These are phyloP conservation scores for Cercospora zeae-maydis DNA, from an alignment of 2,329 filamentous ascomycete genomes.

Conservation along the genomic window DNA sequence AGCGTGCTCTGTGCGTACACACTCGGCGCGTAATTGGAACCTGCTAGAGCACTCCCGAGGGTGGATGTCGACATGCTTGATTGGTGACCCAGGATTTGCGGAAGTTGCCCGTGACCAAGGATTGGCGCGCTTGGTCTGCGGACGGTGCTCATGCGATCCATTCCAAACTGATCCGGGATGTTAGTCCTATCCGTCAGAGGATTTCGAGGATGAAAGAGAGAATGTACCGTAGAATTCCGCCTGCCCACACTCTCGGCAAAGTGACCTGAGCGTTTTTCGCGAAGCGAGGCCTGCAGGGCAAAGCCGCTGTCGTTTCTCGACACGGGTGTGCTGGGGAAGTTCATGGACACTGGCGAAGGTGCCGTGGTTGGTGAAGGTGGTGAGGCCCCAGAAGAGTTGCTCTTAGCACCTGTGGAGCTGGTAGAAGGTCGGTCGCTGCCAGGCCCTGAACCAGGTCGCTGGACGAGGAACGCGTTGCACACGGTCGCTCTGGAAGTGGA, in stretches of 20 bases:
- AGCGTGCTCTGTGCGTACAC: constrained; percentile 83
- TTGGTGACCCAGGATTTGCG: constrained; percentile 58
- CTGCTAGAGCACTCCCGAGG: constrained; percentile 40
- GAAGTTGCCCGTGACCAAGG: constrained; percentile 9
- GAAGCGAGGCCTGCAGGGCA: constrained; percentile 75
- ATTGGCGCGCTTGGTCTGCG: constrained; percentile 63
- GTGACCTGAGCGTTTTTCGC: constrained; percentile 91
- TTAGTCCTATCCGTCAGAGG: constrained; percentile 34
- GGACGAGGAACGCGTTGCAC: constrained; percentile 86
- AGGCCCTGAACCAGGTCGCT: constrained; percentile 61
- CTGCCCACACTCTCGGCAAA: constrained; percentile 64
- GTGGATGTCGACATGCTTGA: constrained; percentile 66
- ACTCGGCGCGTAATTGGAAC: constrained; percentile 67
- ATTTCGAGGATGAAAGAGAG: constrained; percentile 30
- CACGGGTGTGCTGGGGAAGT: constrained; percentile 75
- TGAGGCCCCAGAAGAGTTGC: constrained; percentile 42
- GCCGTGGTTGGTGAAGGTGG: constrained; percentile 62
- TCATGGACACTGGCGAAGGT: constrained; percentile 75
- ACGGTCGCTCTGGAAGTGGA: constrained; percentile 58
- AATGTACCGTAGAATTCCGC: constrained; percentile 72
- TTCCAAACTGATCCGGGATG: constrained; percentile 57
- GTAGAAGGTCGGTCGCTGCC: constrained; percentile 73
- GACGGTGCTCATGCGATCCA: constrained; percentile 65
- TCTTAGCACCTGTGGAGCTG: constrained; percentile 48
- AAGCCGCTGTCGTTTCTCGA: constrained; percentile 91